Evolutionary conservation across 2,329 filamentous ascomycete genomes (phyloP).

Genomic region (Magnaporthiopsis incrustans): DNA sequence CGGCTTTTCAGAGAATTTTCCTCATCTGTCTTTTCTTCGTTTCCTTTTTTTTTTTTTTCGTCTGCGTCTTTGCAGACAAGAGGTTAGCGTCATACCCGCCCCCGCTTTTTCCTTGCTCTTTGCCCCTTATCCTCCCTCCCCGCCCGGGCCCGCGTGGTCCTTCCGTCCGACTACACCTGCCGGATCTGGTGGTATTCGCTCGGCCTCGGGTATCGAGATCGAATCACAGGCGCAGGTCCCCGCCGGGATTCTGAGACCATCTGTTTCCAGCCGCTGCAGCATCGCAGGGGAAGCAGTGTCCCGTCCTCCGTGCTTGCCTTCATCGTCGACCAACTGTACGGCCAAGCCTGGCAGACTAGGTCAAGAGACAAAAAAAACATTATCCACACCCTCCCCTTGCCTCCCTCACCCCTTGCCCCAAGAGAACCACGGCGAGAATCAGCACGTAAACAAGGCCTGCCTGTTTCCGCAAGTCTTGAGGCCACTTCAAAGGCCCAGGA

Average conservation of each 20-base stretch:
- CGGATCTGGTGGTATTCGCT: not conserved
- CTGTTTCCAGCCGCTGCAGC: not conserved
- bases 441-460: no score
- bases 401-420: no score
- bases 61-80: not conserved
- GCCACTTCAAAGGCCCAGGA: no score
- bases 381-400: no score
- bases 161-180: slow-evolving; percentile 4
- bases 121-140: not conserved
- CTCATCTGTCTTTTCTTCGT: not conserved
- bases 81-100: not conserved
- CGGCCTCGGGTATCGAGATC: slow-evolving; percentile 1
- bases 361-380: no score
- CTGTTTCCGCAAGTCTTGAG: no score
- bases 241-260: slow-evolving; percentile 2
- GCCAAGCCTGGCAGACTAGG: no score
- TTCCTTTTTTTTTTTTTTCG: not conserved
- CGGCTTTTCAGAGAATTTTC: no score
- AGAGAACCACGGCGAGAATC: no score
- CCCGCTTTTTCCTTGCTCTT: not conserved
- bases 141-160: not conserved
- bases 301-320: no score
- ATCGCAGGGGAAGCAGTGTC: no score
- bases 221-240: slow-evolving; percentile 1
- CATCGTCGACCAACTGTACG: no score